A percentile compares a stretch with the other conserved stretches of the same genome.
Conservation (phyloP, 345 rosid genomes). For the Dipteronia dyeriana region DNA sequence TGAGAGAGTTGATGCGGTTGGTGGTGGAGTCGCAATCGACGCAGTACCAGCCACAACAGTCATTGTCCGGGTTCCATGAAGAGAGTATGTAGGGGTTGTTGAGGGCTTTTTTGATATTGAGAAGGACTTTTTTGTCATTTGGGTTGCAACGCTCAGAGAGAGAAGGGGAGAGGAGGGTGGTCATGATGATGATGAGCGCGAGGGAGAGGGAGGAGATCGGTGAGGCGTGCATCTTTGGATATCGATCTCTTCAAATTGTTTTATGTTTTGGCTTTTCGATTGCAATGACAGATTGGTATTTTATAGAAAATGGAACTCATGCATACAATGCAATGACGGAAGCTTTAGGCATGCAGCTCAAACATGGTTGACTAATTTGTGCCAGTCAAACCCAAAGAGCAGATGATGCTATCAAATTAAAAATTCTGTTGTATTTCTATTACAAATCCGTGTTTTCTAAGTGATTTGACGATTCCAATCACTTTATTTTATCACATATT, state of each 20-base stretch:
- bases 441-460: too few relatives aligned
- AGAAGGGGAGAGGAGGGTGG: conserved; percentile 31
- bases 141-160: conserved; percentile 54
- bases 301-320: not conserved
- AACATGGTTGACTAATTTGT: not conserved
- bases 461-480: too few relatives aligned
- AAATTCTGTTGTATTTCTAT: too few relatives aligned
- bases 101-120: conserved; percentile 55
- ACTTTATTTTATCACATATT: too few relatives aligned
- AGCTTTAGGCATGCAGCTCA: not conserved
- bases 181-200: conserved; percentile 30
- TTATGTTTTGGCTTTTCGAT: not conserved
- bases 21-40: conserved; percentile 61
- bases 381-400: not conserved
- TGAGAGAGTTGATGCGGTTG: conserved; percentile 60
- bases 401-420: too few relatives aligned
- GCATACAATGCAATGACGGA: not conserved
- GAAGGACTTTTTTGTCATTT: conserved; percentile 61
- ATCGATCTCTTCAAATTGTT: not conserved
- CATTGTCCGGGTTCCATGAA: conserved; percentile 65
- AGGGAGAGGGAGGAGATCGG: conserved; percentile 13
- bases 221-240: conserved; percentile 6
- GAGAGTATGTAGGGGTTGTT: conserved; percentile 69
- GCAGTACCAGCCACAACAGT: conserved; percentile 75
- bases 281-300: not conserved